These are phyloP conservation scores for Cupressus sempervirens DNA, from an alignment of 75 land plant genomes.

Conservation along the genomic window DNA sequence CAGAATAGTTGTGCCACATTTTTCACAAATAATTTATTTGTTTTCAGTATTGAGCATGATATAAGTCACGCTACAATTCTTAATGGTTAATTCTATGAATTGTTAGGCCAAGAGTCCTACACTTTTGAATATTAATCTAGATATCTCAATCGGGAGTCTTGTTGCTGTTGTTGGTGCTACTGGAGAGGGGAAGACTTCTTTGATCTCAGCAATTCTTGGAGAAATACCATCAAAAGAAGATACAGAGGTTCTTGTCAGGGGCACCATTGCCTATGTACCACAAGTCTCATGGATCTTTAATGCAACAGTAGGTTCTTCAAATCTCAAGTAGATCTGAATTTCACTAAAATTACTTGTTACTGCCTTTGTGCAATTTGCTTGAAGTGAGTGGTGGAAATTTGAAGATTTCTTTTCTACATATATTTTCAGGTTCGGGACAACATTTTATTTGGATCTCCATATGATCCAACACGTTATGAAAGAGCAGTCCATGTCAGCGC, in stretches of 20 bases:
- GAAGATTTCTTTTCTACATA: background rate
- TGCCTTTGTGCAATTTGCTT: conserved; percentile 1
- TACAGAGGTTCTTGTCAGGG: conserved; percentile 53
- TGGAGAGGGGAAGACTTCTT: conserved; percentile 97
- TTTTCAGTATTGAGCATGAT: background rate
- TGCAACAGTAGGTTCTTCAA: conserved; percentile 75
- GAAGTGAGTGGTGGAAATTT: background rate
- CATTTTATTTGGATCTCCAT: conserved; percentile 84
- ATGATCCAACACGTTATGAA: conserved; percentile 51
- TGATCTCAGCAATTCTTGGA: conserved; percentile 91
- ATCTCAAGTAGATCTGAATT: conserved; percentile 1
- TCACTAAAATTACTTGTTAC: background rate
- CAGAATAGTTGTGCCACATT: background rate
- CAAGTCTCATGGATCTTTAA: conserved; percentile 99
- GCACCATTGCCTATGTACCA: conserved; percentile 93
- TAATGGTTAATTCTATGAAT: background rate
- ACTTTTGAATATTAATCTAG: conserved; percentile 77
- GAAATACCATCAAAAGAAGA: conserved; percentile 64
- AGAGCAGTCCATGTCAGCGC: conserved; percentile 74
- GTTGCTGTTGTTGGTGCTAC: conserved; percentile 94
- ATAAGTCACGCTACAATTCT: background rate
- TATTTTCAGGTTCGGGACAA: conserved; percentile 82
- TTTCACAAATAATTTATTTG: background rate
- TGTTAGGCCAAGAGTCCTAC: conserved; percentile 71
- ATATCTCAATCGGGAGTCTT: conserved; percentile 73